phyloP scores from a whole-genome alignment of 192 early-diverging fungal species.

The Coemansia umbellata region DNA sequence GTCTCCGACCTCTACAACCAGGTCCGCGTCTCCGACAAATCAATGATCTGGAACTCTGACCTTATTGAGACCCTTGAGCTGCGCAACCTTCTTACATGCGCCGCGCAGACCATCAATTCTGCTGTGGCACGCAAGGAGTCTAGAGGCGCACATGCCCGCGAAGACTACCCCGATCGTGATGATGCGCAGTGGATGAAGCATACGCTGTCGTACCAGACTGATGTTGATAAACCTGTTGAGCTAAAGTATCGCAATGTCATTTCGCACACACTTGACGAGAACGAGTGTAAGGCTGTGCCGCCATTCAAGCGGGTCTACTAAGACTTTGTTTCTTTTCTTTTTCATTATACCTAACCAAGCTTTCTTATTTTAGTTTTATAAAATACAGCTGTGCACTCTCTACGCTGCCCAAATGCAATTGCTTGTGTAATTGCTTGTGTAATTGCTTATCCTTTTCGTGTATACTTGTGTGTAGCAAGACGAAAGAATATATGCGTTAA shows the following conservation, averaged over 20 bases:
- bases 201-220: conserved; percentile 91
- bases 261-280: conserved; percentile 80
- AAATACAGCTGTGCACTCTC: background rate
- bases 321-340: conserved; percentile 1
- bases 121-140: conserved; percentile 94
- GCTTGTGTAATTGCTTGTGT: too few species aligned
- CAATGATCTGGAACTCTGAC: conserved; percentile 98
- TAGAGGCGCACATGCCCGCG: conserved; percentile 96
- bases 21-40: conserved; percentile 85
- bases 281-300: conserved; percentile 88
- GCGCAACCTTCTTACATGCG: conserved; percentile 94
- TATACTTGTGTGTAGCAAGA: too few species aligned
- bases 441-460: too few species aligned
- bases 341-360: background rate
- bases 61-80: conserved; percentile 95
- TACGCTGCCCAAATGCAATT: too few species aligned
- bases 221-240: conserved; percentile 67
- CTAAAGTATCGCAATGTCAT: conserved; percentile 85
- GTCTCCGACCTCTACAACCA: conserved; percentile 77
- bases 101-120: conserved; percentile 86
- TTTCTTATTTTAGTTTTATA: conserved; percentile 1
- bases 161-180: conserved; percentile 87
- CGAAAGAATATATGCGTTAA: too few species aligned
- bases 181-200: conserved; percentile 99
- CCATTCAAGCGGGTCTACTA: conserved; percentile 87